Evolutionary conservation across 306 rosid genomes (phyloP), one percentile per base, ranked within the genome.

Genomic region (Cucurbita ficifolia): DNA sequence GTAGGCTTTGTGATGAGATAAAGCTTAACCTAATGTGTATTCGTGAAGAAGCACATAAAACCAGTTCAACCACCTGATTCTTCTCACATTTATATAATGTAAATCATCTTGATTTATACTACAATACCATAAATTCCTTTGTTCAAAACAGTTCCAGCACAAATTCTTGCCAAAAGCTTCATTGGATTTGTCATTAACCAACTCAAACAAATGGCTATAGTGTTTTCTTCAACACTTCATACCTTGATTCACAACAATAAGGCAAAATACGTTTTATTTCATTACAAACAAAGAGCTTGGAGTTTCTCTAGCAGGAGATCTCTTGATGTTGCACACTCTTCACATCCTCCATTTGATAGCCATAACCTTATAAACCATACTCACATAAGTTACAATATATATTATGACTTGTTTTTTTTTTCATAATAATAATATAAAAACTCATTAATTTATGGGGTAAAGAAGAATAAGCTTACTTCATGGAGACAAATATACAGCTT

Each of bases 1-100:
- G 87, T 59, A 84, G 88, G 63, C 92, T 94, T 35, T 85, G 97
- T 84, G 79, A 75, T 59, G 96, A 94, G 87, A 87, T 90, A 53
- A 85, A 86, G 77, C 40, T 49, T 78, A 94, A 94, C 84, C 96
- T 94, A 65, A 70, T 45, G 55, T 77, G 86, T 77, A 73, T 94
- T 24, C 87, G 92, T 40, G 83, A 82, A 5, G 87, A 90, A 83
- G 91, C 92, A 63, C 87, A 64, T 35, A 86, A 81, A 81, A 64
- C 46, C 53, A 14, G 22, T 46, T 68, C 73, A 68, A 68, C 40
- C 6, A 14, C 55, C 56, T 7, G 50, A 48, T 46, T 45, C 73
- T 22, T 45, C 73, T n/a, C 72, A 45, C 40, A 6, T 68, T 68
- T 7, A 46, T 64, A 40, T 46, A 67, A 64, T 40, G 70, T 4